phyloP scores from a whole-genome alignment of 2,329 filamentous ascomycete species.

The Cryoendolithus antarcticus region DNA sequence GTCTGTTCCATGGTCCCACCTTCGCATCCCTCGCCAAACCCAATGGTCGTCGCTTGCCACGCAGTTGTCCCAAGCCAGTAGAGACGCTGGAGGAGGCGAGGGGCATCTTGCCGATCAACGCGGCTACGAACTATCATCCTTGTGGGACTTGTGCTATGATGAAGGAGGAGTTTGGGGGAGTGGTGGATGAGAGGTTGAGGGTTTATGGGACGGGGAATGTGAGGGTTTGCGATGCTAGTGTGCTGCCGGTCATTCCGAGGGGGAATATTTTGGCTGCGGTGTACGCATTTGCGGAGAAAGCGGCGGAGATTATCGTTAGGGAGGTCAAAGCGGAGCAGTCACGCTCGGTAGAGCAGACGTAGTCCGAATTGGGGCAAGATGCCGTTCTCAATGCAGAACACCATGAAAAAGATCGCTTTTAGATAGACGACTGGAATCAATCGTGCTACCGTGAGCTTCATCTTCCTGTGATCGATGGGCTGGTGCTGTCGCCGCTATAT shows the following conservation, averaged over 20 bases:
- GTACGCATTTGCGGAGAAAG: conserved; percentile 22
- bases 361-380: too few species aligned
- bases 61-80: neutral
- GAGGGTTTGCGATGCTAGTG: conserved; percentile 25
- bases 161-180: conserved; percentile 10
- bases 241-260: conserved; percentile 22
- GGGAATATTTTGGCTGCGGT: conserved; percentile 19
- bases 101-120: conserved; percentile 6
- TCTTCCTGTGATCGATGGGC: too few species aligned
- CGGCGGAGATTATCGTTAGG: conserved; percentile 20
- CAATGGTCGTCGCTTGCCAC: conserved; percentile 8
- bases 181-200: conserved; percentile 25
- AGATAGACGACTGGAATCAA: too few species aligned
- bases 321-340: conserved; percentile 10
- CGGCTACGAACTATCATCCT: conserved; percentile 25
- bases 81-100: conserved; percentile 12
- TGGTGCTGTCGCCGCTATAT: too few species aligned
- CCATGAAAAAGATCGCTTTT: too few species aligned
- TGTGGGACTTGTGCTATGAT: conserved; percentile 27
- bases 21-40: conserved; percentile 21
- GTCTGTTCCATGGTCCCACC: conserved; percentile 28
- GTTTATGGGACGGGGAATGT: conserved; percentile 27
- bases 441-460: too few species aligned
- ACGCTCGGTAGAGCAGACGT: too few species aligned
- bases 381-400: too few species aligned